Conservation (phyloP, 2,329 filamentous ascomycete genomes). For the Alternaria arbusti region DNA sequence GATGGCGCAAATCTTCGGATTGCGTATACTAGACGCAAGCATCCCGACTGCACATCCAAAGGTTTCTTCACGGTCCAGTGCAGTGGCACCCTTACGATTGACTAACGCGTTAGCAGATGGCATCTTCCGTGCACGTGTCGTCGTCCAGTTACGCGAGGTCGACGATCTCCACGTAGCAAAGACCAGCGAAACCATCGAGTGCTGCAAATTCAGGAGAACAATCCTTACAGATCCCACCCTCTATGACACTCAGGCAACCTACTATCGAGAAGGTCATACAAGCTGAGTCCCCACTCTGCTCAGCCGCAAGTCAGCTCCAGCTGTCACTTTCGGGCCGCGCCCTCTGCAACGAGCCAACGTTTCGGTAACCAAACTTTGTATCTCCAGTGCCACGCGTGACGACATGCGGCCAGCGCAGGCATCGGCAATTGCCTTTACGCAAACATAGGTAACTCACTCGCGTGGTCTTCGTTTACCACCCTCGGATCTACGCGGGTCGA, state of each 20-base stretch:
- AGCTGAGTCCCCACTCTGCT: neutral
- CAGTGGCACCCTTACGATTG: neutral
- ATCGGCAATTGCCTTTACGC: neutral
- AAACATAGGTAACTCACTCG: neutral
- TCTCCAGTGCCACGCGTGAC: neutral
- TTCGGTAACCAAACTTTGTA: slow-evolving; percentile 2
- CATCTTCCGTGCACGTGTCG: neutral
- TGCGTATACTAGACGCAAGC: neutral
- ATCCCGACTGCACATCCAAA: neutral
- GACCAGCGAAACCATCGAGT: neutral
- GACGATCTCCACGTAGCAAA: neutral
- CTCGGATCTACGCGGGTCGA: neutral
- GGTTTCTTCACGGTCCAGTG: neutral
- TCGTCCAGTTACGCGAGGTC: neutral
- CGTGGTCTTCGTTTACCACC: neutral
- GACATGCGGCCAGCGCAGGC: neutral
- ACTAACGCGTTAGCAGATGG: neutral
- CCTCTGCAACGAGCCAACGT: neutral
- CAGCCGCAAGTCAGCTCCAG: neutral
- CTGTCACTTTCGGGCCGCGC: neutral
- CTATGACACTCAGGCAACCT: neutral
- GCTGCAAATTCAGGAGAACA: neutral
- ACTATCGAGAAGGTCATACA: neutral
- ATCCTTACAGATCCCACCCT: neutral
- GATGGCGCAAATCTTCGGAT: neutral